Base-by-base conservation (phyloP, 257 asterid genomes). In the Plantago ovata region DNA sequence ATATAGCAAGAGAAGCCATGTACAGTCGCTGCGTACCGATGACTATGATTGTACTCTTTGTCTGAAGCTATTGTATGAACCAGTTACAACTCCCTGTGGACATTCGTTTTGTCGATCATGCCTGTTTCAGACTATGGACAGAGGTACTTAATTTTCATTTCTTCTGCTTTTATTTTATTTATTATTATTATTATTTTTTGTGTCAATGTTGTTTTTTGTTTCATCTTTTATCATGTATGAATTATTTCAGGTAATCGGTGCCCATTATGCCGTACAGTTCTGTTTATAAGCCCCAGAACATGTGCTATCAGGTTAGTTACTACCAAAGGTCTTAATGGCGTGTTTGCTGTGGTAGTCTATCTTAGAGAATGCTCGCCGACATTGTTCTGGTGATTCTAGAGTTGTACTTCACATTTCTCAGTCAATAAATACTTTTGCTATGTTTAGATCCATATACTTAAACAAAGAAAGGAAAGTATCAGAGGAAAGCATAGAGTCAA, bases 1-100 rank as follows among this genome's bases (percentile, higher is more conserved):
- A 32, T 60, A 68, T 67, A 69, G 68, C 38, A 77, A 74, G 79
- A 84, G 86, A 77, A 82, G 58, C 70, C 80, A 75, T 61, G 81
- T 63, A 58, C 80, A 53, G 56, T 81, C 90, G 62, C 79, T 76
- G 23, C 93, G 89, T 1, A 82, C 84, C 64, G 99, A 89, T 81
- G 97, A 93, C 61, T 93, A 86, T 67, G 97, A 93, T 75, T 93
- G 99, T 72, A 89, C 97, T 60, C 80, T 93, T 58, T 93, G 99
- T 64, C 72, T 93, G 76, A 89, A 86, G 81, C 70, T 93, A 68
- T 74, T 93, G 61, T 93, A 75, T 60, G 96, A 93, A 72, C 97
- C 99, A 49, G 41, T 86, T 47, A 89, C 99, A 59, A 93, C 97
- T 73, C 90, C 99, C 43, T 93, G 99, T 63, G 99, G 99, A 56